Conservation (phyloP, 2,329 filamentous ascomycete genomes). For the Pyricularia sp. region DNA sequence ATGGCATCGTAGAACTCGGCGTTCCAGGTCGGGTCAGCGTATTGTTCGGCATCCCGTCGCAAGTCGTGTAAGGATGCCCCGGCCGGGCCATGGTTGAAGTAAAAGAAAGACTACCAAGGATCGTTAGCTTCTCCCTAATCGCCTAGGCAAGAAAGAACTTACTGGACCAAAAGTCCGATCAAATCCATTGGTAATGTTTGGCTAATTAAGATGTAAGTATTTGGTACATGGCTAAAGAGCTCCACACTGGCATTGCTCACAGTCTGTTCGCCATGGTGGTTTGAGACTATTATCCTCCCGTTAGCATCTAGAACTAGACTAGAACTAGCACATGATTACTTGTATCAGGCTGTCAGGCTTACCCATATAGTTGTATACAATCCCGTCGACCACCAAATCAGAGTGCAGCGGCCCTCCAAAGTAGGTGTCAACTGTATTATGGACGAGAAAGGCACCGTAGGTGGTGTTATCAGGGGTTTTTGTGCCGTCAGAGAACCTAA, state of each 20-base stretch:
- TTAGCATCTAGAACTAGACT: too few species aligned
- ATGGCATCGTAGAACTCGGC: slow-evolving; percentile 54
- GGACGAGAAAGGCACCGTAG: slow-evolving; percentile 53
- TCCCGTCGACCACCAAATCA: slow-evolving; percentile 54
- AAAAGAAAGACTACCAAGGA: slow-evolving; percentile 36
- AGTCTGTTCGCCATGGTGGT: slow-evolving; percentile 53
- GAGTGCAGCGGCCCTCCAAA: slow-evolving; percentile 54
- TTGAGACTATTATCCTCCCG: slow-evolving; percentile 27
- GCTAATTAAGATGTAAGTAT: background rate
- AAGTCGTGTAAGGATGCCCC: slow-evolving; percentile 36
- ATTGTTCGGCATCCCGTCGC: slow-evolving; percentile 41
- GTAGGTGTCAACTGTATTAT: slow-evolving; percentile 55
- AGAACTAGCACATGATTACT: too few species aligned
- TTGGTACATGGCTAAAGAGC: too few species aligned
- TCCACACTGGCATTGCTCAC: background rate
- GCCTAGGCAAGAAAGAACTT: background rate
- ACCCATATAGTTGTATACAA: slow-evolving; percentile 53
- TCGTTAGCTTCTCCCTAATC: background rate
- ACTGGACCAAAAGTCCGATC: slow-evolving; percentile 54
- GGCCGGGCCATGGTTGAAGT: slow-evolving; percentile 48
- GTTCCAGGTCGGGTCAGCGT: slow-evolving; percentile 38
- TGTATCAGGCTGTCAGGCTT: background rate
- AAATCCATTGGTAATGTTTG: slow-evolving; percentile 55
- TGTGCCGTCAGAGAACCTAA: slow-evolving; percentile 22
- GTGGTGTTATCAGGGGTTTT: slow-evolving; percentile 29